phyloP scores from a whole-genome alignment of 108 stramenopile genomes.

The Seminavis robusta region DNA sequence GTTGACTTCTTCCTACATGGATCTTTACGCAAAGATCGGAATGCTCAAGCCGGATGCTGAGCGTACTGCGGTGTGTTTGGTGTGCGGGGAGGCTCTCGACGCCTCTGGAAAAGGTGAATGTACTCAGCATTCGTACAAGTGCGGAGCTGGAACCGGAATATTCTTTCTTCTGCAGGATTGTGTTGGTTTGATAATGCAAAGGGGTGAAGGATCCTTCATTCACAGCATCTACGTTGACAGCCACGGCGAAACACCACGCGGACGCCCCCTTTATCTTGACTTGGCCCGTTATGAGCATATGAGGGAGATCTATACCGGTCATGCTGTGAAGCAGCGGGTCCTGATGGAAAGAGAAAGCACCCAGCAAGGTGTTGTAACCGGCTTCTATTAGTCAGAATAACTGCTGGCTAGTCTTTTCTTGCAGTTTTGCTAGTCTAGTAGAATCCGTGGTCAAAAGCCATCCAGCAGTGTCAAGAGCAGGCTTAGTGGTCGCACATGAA shows the following conservation, averaged over 20 bases:
- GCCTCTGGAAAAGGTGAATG: constrained; percentile 86
- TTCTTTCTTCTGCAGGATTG: constrained; percentile 96
- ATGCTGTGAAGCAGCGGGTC: constrained; percentile 58
- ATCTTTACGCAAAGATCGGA: constrained; percentile 77
- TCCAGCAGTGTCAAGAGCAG: too few relatives aligned
- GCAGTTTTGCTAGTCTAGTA: too few relatives aligned
- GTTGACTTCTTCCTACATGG: constrained; percentile 82
- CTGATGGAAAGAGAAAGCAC: constrained; percentile 60
- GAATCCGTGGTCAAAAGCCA: too few relatives aligned
- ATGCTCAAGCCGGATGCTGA: constrained; percentile 66
- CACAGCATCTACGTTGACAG: constrained; percentile 93
- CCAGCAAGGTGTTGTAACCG: constrained; percentile 63
- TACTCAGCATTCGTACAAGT: constrained; percentile 78
- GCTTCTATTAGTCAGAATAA: constrained; percentile 45
- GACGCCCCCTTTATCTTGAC: constrained; percentile 81
- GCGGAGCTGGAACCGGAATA: constrained; percentile 88
- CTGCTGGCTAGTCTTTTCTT: neutral
- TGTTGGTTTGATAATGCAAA: constrained; percentile 82
- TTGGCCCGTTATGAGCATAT: constrained; percentile 59
- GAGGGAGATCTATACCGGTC: constrained; percentile 69
- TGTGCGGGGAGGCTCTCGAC: constrained; percentile 85
- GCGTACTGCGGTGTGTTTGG: constrained; percentile 79
- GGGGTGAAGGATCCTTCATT: constrained; percentile 79
- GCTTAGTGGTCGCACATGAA: too few relatives aligned
- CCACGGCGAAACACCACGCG: constrained; percentile 90